Conservation (phyloP, 164 flowering plant genomes). For the Dillenia suffruticosa region DNA sequence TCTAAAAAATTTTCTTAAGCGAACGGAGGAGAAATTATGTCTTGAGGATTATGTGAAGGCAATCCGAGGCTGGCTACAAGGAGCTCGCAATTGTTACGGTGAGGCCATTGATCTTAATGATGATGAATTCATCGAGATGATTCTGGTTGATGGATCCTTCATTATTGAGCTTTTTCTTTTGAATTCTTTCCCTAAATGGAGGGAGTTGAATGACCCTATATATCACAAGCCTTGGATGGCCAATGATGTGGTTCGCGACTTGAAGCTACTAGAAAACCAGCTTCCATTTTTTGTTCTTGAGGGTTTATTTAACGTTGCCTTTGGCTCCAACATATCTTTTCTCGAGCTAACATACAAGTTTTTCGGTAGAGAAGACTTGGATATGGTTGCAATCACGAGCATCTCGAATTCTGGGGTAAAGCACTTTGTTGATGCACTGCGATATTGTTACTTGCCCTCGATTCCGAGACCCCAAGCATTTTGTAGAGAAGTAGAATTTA, state of each 20-base stretch:
- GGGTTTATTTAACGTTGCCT: background rate
- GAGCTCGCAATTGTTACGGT: background rate
- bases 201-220: background rate
- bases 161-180: background rate
- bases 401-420: background rate
- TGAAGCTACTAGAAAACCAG: background rate
- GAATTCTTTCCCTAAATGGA: background rate
- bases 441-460: background rate
- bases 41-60: background rate
- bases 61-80: background rate
- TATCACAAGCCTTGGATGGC: background rate
- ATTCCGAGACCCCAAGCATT: background rate
- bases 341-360: too few species aligned
- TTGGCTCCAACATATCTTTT: background rate
- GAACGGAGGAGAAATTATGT: too few species aligned
- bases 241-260: background rate
- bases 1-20: background rate
- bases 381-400: too few species aligned
- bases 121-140: constrained; percentile 2
- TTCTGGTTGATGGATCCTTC: constrained; percentile 2
- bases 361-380: too few species aligned
- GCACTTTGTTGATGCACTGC: background rate
- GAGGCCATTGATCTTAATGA: background rate
- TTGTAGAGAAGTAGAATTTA: background rate
- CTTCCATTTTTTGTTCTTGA: background rate